Evolutionary conservation across 139 green algal species (phyloP).

Genomic region (Chlorella sorokiniana): DNA sequence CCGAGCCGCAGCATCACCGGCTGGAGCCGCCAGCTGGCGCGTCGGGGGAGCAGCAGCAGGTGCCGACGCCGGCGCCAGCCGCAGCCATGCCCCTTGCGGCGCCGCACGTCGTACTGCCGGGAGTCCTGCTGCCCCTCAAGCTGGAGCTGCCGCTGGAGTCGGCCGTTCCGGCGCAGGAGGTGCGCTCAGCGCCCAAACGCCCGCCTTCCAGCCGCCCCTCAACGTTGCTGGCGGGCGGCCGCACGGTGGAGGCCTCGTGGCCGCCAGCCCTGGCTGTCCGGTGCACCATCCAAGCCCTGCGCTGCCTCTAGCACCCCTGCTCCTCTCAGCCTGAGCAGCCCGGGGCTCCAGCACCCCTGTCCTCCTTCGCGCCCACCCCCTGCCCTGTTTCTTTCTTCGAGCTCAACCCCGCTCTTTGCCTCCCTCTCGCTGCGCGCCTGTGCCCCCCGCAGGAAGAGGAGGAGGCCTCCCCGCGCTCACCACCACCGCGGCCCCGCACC

Average conservation of each 20-base stretch:
- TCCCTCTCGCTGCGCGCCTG: neutral
- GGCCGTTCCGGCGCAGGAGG: neutral
- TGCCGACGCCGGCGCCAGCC: neutral
- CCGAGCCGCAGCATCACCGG: constrained; percentile 23
- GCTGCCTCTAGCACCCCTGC: no score
- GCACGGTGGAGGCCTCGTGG: no score
- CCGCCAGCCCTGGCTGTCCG: no score
- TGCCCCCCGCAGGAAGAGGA: neutral
- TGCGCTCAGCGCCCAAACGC: no score
- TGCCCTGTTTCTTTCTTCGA: neutral
- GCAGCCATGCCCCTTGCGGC: neutral
- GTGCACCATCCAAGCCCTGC: no score
- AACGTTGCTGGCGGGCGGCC: no score
- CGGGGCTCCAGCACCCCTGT: no score
- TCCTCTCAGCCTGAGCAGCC: no score
- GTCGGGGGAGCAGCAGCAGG: neutral
- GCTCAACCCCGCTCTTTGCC: neutral
- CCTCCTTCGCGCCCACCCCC: no score
- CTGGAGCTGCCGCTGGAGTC: constrained; percentile 2
- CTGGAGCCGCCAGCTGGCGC: constrained; percentile 1
- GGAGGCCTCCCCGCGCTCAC: constrained; percentile 4
- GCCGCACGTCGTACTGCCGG: constrained; percentile 7
- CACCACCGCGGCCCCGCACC: neutral
- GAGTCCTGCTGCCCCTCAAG: constrained; percentile 15
- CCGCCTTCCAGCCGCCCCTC: no score